Base-by-base conservation (phyloP, 371 early-diverging fungal species). In the Nosema muscidifuracis region DNA sequence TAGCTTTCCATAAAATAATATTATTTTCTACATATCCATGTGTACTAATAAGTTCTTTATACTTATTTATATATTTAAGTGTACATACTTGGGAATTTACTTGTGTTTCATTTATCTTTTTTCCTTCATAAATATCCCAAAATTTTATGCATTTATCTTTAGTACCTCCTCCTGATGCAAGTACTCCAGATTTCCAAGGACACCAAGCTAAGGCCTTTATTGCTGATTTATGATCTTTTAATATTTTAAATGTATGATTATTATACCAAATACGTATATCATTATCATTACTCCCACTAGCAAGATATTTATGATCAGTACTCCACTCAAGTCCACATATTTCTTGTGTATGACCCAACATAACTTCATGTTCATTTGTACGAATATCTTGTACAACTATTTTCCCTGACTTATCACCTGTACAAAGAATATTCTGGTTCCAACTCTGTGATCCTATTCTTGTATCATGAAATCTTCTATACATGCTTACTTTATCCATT, bases 271-370 rank as follows among this genome's bases (percentile, higher is more conserved):
- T 86, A 63, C 91, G 88, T 20, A 95, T 89, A 26, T 86, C 70
- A 75, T 94, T 94, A 77, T 97, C 98, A 82, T 97, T 96, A 1
- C 94, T 92, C 12, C 98, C 98, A 80, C 90, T 90, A 0, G 97
- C 96, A 16, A 97, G 84, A 51, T 88, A 82, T 9, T 77, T 81
- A 2, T 92, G 92, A 80, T 92, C 94, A 1, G 84, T 71, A 34
- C 90, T 85, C 96, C 96, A 97, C 60, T 87, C 85, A 28, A 97
- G 84, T 15, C 97, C 97, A 81, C 96, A 96, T 10, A 84, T 75
- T 58, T 84, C 84, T 38, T 78, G 73, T 16, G 75, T 76, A 65
- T 84, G 82, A 13, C 53, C 60, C 9, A 47, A 24, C 55, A 83
- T 69, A 24, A 56, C 42, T 87, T 87, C 0, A 85, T 91, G 89